Conservation (phyloP, 176 grass and related monocot genomes). For the Panicum miliaceum region DNA sequence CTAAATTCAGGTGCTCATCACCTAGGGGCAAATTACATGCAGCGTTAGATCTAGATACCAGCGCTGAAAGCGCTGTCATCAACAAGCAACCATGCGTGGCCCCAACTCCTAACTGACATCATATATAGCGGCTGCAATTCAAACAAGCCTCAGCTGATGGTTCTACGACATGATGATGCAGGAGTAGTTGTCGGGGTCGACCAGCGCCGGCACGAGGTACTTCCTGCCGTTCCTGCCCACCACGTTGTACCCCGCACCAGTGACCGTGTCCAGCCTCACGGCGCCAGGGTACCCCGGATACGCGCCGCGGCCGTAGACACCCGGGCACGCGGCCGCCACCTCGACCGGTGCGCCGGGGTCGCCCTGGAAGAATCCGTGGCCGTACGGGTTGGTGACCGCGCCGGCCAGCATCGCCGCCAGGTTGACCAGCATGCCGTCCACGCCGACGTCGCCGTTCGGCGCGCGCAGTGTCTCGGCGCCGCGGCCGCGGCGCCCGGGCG, state of each 20-base stretch:
- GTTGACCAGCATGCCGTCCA: slow-evolving; percentile 84
- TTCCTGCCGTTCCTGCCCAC: slow-evolving; percentile 81
- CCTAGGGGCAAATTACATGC: background rate
- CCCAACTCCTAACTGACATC: background rate
- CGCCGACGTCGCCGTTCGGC: slow-evolving; percentile 70
- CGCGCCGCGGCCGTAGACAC: slow-evolving; percentile 60
- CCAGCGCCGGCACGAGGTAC: slow-evolving; percentile 79
- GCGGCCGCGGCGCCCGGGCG: slow-evolving; percentile 20
- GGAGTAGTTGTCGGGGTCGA: slow-evolving; percentile 63
- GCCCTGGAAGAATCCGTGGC: slow-evolving; percentile 74
- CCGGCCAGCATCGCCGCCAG: slow-evolving; percentile 77
- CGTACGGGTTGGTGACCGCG: slow-evolving; percentile 81
- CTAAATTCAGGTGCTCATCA: background rate
- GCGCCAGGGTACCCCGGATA: slow-evolving; percentile 67
- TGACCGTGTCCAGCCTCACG: slow-evolving; percentile 56
- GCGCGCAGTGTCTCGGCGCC: slow-evolving; percentile 46
- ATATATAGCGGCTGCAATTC: background rate
- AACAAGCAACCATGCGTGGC: slow-evolving; percentile 10
- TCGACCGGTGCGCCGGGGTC: slow-evolving; percentile 60
- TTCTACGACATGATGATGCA: slow-evolving; percentile 53
- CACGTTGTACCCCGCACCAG: slow-evolving; percentile 77
- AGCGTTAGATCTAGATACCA: background rate
- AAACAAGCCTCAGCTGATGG: background rate
- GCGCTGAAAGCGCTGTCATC: background rate
- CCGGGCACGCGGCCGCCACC: slow-evolving; percentile 61